These are phyloP conservation scores for Fusarium tjaetaba DNA, from an alignment of 2,329 filamentous ascomycete species.

Conservation along the genomic window DNA sequence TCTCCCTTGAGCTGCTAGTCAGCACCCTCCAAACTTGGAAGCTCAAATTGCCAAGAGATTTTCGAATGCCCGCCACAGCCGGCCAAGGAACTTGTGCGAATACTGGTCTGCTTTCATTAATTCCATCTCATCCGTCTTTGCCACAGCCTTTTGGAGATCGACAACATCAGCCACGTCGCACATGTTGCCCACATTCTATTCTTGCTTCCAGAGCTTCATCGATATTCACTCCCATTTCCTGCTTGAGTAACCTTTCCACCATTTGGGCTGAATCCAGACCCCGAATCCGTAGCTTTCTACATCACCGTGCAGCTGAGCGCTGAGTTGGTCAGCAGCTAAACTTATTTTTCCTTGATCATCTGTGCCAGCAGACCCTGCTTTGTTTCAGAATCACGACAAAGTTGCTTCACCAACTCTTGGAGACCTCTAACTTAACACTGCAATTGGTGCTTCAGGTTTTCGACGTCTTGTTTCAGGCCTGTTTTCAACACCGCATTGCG, in stretches of 20 bases:
- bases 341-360: slow-evolving; percentile 1
- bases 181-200: slow-evolving; percentile 31
- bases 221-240: slow-evolving; percentile 21
- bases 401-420: slow-evolving; percentile 20
- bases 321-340: slow-evolving; percentile 11
- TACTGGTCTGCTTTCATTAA: slow-evolving; percentile 10
- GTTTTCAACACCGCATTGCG: slow-evolving; percentile 1
- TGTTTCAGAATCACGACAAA: slow-evolving; percentile 28
- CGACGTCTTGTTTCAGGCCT: slow-evolving; percentile 25
- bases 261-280: slow-evolving; percentile 9
- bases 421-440: neutral
- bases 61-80: slow-evolving; percentile 12
- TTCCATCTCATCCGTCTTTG: slow-evolving; percentile 6
- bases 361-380: slow-evolving; percentile 8
- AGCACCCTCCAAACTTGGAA: slow-evolving; percentile 24
- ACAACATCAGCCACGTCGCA: slow-evolving; percentile 32
- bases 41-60: slow-evolving; percentile 15
- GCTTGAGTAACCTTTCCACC: slow-evolving; percentile 5
- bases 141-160: slow-evolving; percentile 18
- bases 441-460: slow-evolving; percentile 22
- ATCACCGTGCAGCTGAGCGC: slow-evolving; percentile 23
- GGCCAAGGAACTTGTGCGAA: slow-evolving; percentile 7
- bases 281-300: slow-evolving; percentile 5
- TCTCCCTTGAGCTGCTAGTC: slow-evolving; percentile 2
- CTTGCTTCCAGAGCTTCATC: slow-evolving; percentile 3